Base-by-base conservation (phyloP, 495 filamentous ascomycete species). In the Apodospora peruviana region DNA sequence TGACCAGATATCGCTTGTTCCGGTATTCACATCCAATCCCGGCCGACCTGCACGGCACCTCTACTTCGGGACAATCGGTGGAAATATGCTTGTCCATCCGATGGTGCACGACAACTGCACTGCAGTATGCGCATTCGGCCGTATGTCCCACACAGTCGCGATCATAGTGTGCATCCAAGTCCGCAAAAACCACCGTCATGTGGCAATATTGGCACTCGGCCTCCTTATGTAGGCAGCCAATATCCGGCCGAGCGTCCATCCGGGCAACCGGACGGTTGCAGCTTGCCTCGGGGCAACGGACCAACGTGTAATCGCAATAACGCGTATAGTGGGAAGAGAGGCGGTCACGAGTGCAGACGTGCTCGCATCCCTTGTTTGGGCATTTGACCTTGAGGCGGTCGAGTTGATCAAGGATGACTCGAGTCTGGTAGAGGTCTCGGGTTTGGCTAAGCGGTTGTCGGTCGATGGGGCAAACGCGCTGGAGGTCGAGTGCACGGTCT, bases 321-420 rank as follows among this genome's bases (percentile, higher is more conserved):
- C 81, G 83, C 43, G 84, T 74, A 39, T 89, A 76, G 62, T 95
- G 90, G 40, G 80, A 77, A 56, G 84, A 76, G 36, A 93, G 72
- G 53, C 87, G 77, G 38, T 82, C 80, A 18, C 90, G 72, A 21
- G 82, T 69, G 40, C 85, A 68, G 23, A 79, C 62, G 29, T 82
- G 71, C 22, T 69, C 61, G 66, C 90, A 95, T 0, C 87, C 87
- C 18, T 58, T 61, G 38, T 83, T 82, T 0, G 87, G 87, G 64
- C 90, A 95, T 47, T 75, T 76, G 50, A 89, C 90, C 27, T 72
- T 60, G 18, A 95, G 75, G 47, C 84, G 87, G 56, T 93, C 86
- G 36, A 91, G 80, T 71, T 94, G 77, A 24, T 78, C 75, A 16
- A 61, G 58, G 21, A 81, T 60, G 40, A 79, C 14, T 68, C 71